These are phyloP conservation scores for Takakia lepidozioides DNA, from an alignment of 225 moss, liverwort and hornwort species.

Conservation along the genomic window DNA sequence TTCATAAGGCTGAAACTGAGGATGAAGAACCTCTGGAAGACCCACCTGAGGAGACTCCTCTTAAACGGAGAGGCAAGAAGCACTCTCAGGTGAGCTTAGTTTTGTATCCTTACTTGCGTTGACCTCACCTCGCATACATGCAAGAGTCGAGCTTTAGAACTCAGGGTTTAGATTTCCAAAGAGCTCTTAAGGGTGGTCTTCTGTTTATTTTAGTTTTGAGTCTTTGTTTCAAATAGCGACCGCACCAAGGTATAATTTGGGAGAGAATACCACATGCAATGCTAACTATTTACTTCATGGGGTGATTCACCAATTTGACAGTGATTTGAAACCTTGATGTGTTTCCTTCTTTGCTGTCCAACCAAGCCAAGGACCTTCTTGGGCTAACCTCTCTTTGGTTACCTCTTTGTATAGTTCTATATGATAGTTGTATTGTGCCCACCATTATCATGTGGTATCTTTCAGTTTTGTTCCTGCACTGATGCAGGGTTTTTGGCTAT, in stretches of 20 bases:
- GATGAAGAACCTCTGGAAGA: slow-evolving; percentile 36
- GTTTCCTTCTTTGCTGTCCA: too few species aligned
- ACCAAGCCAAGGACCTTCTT: too few species aligned
- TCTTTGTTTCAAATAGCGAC: neutral
- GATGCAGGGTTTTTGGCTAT: neutral
- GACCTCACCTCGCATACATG: neutral
- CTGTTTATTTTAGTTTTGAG: neutral
- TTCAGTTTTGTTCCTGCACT: neutral
- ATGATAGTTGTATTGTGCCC: neutral
- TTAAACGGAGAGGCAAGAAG: slow-evolving; percentile 56
- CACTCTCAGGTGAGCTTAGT: slow-evolving; percentile 22
- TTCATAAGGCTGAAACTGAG: slow-evolving; percentile 44
- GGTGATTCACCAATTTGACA: too few species aligned
- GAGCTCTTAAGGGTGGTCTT: neutral
- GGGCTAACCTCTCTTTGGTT: too few species aligned
- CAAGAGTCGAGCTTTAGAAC: too few species aligned
- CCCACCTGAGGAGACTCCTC: slow-evolving; percentile 26
- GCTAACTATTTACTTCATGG: too few species aligned
- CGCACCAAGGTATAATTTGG: neutral
- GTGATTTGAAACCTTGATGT: too few species aligned
- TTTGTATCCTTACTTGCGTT: neutral
- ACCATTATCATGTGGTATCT: neutral
- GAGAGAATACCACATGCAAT: neutral
- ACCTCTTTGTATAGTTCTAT: too few species aligned
- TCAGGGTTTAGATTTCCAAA: too few species aligned